Conservation (phyloP, 2,329 filamentous ascomycete genomes). For the Fusarium brachygibbosum region DNA sequence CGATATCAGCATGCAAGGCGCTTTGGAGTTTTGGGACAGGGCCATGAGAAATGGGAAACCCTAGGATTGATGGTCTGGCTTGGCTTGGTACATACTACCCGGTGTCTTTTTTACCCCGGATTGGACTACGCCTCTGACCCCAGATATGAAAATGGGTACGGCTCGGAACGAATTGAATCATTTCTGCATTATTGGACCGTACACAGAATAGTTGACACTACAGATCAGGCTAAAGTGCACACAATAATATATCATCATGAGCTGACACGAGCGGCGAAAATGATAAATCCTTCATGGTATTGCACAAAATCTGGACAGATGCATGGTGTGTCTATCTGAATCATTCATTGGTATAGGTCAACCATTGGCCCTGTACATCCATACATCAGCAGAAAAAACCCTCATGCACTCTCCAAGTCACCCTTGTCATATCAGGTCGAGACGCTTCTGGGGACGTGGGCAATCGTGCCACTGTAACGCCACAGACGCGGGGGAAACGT, state of each 20-base stretch:
- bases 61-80: constrained; percentile 28
- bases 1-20: constrained; percentile 41
- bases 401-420: constrained; percentile 14
- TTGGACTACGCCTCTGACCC: constrained; percentile 27
- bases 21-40: constrained; percentile 36
- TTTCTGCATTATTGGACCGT: constrained; percentile 23
- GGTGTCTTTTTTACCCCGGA: constrained; percentile 34
- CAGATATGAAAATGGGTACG: constrained; percentile 37
- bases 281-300: constrained; percentile 32
- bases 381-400: constrained; percentile 20
- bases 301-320: constrained; percentile 22
- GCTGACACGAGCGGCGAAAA: constrained; percentile 44
- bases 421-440: constrained; percentile 35
- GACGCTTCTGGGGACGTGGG: constrained; percentile 39
- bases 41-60: constrained; percentile 18
- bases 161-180: constrained; percentile 28
- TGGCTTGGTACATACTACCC: constrained; percentile 30
- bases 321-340: constrained; percentile 27
- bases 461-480: constrained; percentile 50
- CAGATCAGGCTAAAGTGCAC: constrained; percentile 35
- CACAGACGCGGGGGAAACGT: constrained; percentile 37
- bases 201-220: constrained; percentile 15
- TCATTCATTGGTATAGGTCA: constrained; percentile 28
- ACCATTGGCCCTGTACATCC: constrained; percentile 10
- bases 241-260: constrained; percentile 39